Percentiles rank a stretch among this genome's conserved stretches.
Evolutionary conservation across 2,329 filamentous ascomycete genomes (phyloP).

Genomic region (Colletotrichum cordylinicola): DNA sequence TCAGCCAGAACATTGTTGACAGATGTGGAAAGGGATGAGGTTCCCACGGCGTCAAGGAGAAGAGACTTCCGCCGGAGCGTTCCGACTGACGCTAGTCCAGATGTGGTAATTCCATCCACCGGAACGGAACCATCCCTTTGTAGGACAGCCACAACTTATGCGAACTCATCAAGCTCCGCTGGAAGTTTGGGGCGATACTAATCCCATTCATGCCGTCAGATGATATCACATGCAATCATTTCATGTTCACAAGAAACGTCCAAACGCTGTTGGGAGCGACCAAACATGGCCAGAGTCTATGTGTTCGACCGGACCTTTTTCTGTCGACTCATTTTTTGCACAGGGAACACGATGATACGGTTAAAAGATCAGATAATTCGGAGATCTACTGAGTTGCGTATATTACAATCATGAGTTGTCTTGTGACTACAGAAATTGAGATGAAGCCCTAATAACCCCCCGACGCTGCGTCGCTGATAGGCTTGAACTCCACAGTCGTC

Average conservation of each 20-base stretch:
- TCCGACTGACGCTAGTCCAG: background rate
- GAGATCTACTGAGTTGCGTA: background rate
- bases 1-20: background rate
- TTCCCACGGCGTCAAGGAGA: background rate
- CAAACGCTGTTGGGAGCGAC: background rate
- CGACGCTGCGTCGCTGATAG: background rate
- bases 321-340: background rate
- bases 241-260: background rate
- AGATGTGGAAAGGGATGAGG: background rate
- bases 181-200: background rate
- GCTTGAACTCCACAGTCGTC: constrained; percentile 9
- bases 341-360: background rate
- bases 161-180: background rate
- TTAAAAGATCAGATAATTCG: background rate
- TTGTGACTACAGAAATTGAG: background rate
- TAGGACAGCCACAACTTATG: background rate
- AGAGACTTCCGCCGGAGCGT: background rate
- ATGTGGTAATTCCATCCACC: background rate
- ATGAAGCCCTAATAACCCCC: background rate
- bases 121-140: background rate
- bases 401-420: background rate
- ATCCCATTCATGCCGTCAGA: background rate
- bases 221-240: background rate
- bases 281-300: background rate
- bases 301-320: background rate